Percentiles rank a stretch among this genome's conserved stretches.
These are phyloP conservation scores for Erodium texanum DNA, from an alignment of 441 rosid species.

Conservation along the genomic window DNA sequence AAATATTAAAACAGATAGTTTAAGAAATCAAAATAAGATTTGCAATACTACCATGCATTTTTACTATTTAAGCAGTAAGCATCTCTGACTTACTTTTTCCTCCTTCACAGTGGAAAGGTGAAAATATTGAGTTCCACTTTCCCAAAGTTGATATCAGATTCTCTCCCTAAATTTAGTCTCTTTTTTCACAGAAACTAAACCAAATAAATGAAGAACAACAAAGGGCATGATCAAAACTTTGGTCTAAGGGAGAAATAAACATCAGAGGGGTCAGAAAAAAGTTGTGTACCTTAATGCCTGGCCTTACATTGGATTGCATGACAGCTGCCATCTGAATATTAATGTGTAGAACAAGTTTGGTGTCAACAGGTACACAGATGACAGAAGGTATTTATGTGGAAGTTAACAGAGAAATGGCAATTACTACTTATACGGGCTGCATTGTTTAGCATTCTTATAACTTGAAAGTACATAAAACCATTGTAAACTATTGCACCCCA, in stretches of 20 bases:
- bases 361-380: constrained; percentile 5
- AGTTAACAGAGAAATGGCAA: neutral
- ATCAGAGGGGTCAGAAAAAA: neutral
- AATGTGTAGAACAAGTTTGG: constrained; percentile 1
- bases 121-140: neutral
- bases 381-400: neutral
- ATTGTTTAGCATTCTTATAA: constrained; percentile 87
- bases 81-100: neutral
- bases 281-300: constrained; percentile 63
- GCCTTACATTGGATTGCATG: constrained; percentile 57
- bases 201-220: neutral
- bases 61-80: neutral
- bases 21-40: neutral
- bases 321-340: constrained; percentile 79
- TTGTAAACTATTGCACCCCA: constrained; percentile 97
- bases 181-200: neutral
- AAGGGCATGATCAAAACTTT: neutral
- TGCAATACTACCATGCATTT: neutral
- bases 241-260: neutral
- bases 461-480: constrained; percentile 85
- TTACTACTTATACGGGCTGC: constrained; percentile 63
- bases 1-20: neutral
- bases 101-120: neutral
- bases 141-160: neutral
- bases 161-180: neutral